Evolutionary conservation across 768 basidiomycete genomes (phyloP).

Genomic region (Russula ochroleuca): DNA sequence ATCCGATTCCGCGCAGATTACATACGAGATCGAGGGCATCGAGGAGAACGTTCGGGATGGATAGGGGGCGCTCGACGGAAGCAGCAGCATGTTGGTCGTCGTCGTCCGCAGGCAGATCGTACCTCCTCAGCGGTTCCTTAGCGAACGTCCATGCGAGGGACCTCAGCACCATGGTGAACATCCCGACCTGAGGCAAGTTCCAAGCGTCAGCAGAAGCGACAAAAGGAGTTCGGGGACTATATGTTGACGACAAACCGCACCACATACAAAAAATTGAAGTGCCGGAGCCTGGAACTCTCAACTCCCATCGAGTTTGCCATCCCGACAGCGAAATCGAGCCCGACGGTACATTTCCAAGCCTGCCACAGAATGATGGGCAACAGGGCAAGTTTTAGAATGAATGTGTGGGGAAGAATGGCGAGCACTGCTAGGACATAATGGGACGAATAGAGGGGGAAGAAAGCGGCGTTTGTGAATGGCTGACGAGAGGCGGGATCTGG

Average conservation of each 20-base stretch:
- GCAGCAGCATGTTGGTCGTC: too few species aligned
- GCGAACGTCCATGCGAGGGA: slow-evolving; percentile 19
- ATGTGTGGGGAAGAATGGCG: slow-evolving; percentile 19
- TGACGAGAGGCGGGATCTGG: slow-evolving; percentile 17
- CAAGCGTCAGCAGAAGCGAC: background rate
- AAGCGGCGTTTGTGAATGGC: slow-evolving; percentile 11
- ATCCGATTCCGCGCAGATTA: slow-evolving; percentile 24
- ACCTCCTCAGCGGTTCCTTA: slow-evolving; percentile 9
- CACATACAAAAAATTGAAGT: slow-evolving; percentile 12
- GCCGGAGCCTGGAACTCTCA: background rate
- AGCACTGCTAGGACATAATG: slow-evolving; percentile 17
- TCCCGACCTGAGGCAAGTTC: background rate
- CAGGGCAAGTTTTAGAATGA: slow-evolving; percentile 1
- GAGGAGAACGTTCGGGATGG: slow-evolving; percentile 11
- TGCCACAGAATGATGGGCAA: slow-evolving; percentile 15
- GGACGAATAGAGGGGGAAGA: slow-evolving; percentile 5
- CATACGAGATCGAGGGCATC: slow-evolving; percentile 23
- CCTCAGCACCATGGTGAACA: slow-evolving; percentile 3
- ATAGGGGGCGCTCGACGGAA: slow-evolving; percentile 6
- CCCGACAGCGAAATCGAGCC: slow-evolving; percentile 8
- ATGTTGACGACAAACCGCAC: slow-evolving; percentile 2
- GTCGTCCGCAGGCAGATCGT: background rate
- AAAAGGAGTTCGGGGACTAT: too few species aligned
- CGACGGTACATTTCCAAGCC: slow-evolving; percentile 11
- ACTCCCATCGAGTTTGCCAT: background rate